phyloP scores from a whole-genome alignment of 192 early-diverging fungal genomes.

The Linnemannia exigua region DNA sequence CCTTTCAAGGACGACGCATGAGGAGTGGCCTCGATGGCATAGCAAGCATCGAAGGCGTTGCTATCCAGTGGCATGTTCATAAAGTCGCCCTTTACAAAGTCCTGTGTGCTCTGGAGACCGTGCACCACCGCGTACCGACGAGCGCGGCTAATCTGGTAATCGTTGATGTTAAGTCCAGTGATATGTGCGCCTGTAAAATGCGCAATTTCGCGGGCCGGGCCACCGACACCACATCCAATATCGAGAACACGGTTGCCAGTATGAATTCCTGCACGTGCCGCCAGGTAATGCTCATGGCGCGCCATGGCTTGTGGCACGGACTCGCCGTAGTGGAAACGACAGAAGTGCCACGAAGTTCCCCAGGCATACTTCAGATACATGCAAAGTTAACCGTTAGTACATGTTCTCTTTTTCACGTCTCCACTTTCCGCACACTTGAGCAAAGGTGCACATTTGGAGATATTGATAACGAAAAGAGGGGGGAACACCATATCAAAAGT shows the following conservation, averaged over 20 bases:
- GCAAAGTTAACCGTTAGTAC: slow-evolving; percentile 11
- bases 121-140: slow-evolving; percentile 79
- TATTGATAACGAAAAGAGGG: neutral
- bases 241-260: slow-evolving; percentile 80
- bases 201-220: slow-evolving; percentile 89
- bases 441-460: neutral
- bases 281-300: slow-evolving; percentile 88
- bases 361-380: slow-evolving; percentile 57
- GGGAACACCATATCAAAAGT: slow-evolving; percentile 6
- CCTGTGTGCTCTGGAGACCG: slow-evolving; percentile 70
- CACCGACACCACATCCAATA: slow-evolving; percentile 95
- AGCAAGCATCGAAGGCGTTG: slow-evolving; percentile 85
- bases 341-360: slow-evolving; percentile 93
- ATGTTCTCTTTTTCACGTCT: slow-evolving; percentile 8
- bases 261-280: slow-evolving; percentile 74
- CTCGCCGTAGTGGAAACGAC: slow-evolving; percentile 80
- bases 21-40: slow-evolving; percentile 91
- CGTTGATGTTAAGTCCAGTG: slow-evolving; percentile 94
- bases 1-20: slow-evolving; percentile 86
- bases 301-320: slow-evolving; percentile 83
- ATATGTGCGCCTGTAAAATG: slow-evolving; percentile 82
- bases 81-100: slow-evolving; percentile 76
- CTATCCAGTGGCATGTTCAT: slow-evolving; percentile 85
- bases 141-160: slow-evolving; percentile 90
- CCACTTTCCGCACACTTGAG: neutral